Base-by-base conservation (phyloP, 148 eudicot genomes). In the Fagopyrum homotropicum region DNA sequence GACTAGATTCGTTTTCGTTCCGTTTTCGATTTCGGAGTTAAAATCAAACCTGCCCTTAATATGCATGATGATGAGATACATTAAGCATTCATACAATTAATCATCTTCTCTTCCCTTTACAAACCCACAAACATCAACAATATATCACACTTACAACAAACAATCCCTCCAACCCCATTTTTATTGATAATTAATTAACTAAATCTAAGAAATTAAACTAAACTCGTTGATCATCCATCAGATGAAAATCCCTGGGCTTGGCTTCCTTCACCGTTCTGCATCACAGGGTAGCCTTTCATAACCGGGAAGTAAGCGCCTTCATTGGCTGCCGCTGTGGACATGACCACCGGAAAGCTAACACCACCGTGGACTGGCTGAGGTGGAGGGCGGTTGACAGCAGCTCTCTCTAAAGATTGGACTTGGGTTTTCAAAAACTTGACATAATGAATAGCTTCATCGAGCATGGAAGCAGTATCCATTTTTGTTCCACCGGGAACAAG, bases 381-480 rank as follows among this genome's bases (percentile, higher is more conserved):
- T 2, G 66, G 11, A 8, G 83, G 63, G 51, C 77, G 60, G 72
- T 59, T 7, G 30, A 76, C 83, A 0, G 86, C 86, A 2, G 80
- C 84, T 30, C 85, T 78, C 50, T 93, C 98, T 8, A 90, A 85
- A 0, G 88, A 83, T 73, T 90, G 93, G 14, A 93, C 96, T 56
- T 93, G 96, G 43, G 85, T 85, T 77, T 93, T 90, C 80, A 93
- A 81, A 77, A 93, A 93, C 83, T 90, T 93, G 22, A 93, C 93
- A 46, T 93, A 93, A 43, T 93, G 98, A 64, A 93, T 89, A 0
- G 98, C 98, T 70, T 93, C 98, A 61, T 93, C 98, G 9, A 93
- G 73, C 98, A 90, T 93, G 0, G 96, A 90, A 2, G 98, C 96
- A 4, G 98, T 93, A 75, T 93, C 98, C 98, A 93, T 90, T 55